phyloP scores from a whole-genome alignment of 352 stramenopile species.

The Aphanomyces euteiches region DNA sequence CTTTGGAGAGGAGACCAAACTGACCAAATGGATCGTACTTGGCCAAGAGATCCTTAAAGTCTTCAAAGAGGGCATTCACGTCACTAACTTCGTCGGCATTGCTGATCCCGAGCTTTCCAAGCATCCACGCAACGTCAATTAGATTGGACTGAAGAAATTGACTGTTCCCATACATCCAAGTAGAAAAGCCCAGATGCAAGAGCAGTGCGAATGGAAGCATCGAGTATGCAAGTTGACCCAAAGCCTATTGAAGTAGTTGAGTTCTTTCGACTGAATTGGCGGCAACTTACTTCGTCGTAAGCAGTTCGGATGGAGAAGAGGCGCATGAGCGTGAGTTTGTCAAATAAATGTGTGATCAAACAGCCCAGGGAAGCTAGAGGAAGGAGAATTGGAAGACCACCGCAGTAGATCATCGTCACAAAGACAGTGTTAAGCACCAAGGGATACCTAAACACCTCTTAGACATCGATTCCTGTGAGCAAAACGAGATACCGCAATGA shows the following conservation, averaged over 20 bases:
- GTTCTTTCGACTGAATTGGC: background rate
- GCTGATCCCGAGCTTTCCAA: conserved; percentile 43
- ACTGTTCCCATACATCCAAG: conserved; percentile 85
- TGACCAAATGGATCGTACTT: conserved; percentile 56
- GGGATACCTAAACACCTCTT: conserved; percentile 43
- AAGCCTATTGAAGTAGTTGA: conserved; percentile 20
- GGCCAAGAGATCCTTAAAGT: conserved; percentile 42
- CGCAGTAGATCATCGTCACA: conserved; percentile 81
- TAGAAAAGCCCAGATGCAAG: conserved; percentile 70
- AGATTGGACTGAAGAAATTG: conserved; percentile 56
- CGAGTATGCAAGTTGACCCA: conserved; percentile 54
- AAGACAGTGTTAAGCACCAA: conserved; percentile 83
- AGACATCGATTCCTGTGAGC: background rate
- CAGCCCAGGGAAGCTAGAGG: conserved; percentile 68
- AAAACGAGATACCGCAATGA: conserved; percentile 40
- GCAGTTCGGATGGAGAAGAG: conserved; percentile 75
- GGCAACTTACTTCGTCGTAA: conserved; percentile 56
- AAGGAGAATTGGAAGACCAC: conserved; percentile 72
- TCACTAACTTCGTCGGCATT: conserved; percentile 30
- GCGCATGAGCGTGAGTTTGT: conserved; percentile 76
- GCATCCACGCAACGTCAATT: conserved; percentile 47
- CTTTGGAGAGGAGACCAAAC: conserved; percentile 63
- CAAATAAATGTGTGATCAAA: conserved; percentile 65
- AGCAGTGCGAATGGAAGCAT: conserved; percentile 70
- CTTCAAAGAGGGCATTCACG: conserved; percentile 47